Evolutionary conservation across 1,284 basidiomycete genomes (phyloP).

Genomic region (Microbotryomycetes sp.): DNA sequence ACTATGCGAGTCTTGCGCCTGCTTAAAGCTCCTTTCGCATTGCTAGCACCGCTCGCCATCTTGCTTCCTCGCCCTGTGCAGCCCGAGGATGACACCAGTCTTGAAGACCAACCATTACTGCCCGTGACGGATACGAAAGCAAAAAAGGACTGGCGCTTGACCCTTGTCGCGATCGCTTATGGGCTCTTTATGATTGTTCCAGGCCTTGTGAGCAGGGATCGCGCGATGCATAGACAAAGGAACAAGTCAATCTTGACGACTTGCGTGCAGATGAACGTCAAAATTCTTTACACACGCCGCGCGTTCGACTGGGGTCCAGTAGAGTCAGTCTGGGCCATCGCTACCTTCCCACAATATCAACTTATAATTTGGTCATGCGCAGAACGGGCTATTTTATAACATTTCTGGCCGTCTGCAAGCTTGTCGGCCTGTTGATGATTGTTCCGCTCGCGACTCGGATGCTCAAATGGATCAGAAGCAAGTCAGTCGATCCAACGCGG

Average conservation of each 20-base stretch:
- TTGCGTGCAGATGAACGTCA: slow-evolving; percentile 3
- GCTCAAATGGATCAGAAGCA: too few species aligned
- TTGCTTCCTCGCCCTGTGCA: slow-evolving; percentile 3
- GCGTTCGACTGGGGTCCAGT: slow-evolving; percentile 17
- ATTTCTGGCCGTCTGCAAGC: slow-evolving; percentile 6
- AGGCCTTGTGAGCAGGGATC: slow-evolving; percentile 15
- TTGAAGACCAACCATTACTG: not conserved
- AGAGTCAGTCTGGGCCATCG: not conserved
- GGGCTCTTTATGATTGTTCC: slow-evolving; percentile 15
- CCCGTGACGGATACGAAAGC: not conserved
- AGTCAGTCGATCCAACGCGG: too few species aligned
- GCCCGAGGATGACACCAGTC: not conserved
- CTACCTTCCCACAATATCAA: not conserved
- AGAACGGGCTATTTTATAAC: slow-evolving; percentile 22
- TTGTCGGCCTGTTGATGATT: slow-evolving; percentile 21
- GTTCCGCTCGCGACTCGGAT: slow-evolving; percentile 19
- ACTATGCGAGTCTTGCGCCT: not conserved
- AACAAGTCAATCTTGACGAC: too few species aligned
- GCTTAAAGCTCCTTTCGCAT: not conserved
- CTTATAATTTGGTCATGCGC: too few species aligned
- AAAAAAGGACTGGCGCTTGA: slow-evolving; percentile 10
- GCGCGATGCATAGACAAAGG: too few species aligned
- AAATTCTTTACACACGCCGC: slow-evolving; percentile 17
- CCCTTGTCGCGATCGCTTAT: slow-evolving; percentile 14
- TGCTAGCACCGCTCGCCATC: slow-evolving; percentile 14